Base-by-base conservation (phyloP, 352 stramenopile species). In the Globisporangium paroecandrum region DNA sequence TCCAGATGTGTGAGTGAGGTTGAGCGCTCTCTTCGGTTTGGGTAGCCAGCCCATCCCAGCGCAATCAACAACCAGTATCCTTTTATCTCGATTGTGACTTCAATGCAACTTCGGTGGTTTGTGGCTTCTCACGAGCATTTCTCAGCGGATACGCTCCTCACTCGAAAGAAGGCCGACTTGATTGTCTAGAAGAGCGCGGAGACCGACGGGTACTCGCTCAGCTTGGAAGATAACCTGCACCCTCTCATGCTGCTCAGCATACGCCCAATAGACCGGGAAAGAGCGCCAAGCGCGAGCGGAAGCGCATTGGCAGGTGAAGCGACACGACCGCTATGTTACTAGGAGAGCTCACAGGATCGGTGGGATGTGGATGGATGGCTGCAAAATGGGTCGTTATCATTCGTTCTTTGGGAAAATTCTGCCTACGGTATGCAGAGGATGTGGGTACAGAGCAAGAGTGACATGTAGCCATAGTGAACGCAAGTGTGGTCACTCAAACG, bases 371-470 rank as follows among this genome's bases (percentile, higher is more conserved):
- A 32, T 32, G 53, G 12, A 18, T 29, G 25, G 27, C 34, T 22
- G 20, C 24, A 20, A 59, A 59, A 43, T 25, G 10, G 15, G 18
- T 29, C 18, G 43, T 20, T n/a, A 43, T 59, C 54, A 2, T 59
- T 18, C 54, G 54, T 59, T 59, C 54, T 24, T 58, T 43, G n/a
- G 55, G 27, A 60, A 60, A 60, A 25, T 59, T 60, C 55, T 29
- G 55, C 15, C 27, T 60, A 43, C 27, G 8, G 55, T 43, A 15
- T 8, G 27, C 22, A n/a, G 22, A 24, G 18, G 55, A 60, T 60
- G 55, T 60, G 55, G 55, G 27, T 60, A 60, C 55, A 60, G 55
- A 43, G 22, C 18, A 60, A 60, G 54, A 43, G 55, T 60, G 55
- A 27, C 54, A 41, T 34, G 43, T 7, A 60, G 15, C 22, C 55